Conservation (phyloP, 2,329 filamentous ascomycete species). For the Neopestalotiopsis sp. region DNA sequence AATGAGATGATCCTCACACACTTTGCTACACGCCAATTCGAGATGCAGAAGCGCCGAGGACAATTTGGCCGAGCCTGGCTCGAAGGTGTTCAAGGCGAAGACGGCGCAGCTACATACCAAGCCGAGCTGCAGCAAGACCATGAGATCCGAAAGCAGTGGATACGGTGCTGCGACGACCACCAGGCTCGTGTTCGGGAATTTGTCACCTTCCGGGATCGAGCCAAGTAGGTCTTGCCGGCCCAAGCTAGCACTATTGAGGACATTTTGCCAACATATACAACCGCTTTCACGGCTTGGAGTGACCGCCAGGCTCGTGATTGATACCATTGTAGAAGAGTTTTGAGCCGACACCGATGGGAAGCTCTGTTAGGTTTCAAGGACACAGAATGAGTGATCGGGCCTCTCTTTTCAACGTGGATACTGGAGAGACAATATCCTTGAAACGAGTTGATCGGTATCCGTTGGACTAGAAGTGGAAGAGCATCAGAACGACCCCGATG, state of each 20-base stretch:
- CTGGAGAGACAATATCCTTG: neutral
- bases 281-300: conserved; percentile 5
- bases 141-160: conserved; percentile 66
- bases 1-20: conserved; percentile 61
- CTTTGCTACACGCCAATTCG: conserved; percentile 56
- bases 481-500: neutral
- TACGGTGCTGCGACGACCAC: conserved; percentile 64
- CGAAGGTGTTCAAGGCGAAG: conserved; percentile 39
- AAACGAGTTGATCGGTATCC: neutral
- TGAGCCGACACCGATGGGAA: neutral
- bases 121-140: conserved; percentile 69
- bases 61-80: conserved; percentile 54
- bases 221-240: conserved; percentile 37
- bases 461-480: neutral
- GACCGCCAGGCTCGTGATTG: neutral
- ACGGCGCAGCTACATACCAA: conserved; percentile 61
- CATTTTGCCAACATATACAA: neutral
- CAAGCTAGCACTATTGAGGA: neutral
- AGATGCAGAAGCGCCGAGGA: conserved; percentile 44
- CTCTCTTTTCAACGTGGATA: neutral
- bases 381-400: neutral
- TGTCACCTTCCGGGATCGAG: conserved; percentile 50
- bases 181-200: conserved; percentile 64
- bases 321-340: too few species aligned
- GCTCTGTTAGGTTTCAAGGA: too few species aligned